Evolutionary conservation across 306 rosid genomes (phyloP).

Genomic region (Cucurbita maxima): DNA sequence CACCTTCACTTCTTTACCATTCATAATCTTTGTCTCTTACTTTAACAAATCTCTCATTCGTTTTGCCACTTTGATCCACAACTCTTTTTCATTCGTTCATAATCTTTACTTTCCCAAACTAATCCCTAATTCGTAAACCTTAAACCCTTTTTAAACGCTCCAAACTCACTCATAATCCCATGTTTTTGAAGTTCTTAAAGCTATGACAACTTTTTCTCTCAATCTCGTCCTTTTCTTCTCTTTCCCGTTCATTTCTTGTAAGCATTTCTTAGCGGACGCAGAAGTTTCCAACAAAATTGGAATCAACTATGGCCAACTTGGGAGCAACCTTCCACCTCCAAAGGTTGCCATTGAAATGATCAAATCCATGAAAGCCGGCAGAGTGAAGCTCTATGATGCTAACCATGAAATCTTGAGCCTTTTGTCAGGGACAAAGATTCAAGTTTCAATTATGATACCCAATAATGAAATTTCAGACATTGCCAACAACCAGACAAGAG

Average conservation of each 20-base stretch:
- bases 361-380: conserved; percentile 30
- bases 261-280: conserved; percentile 21
- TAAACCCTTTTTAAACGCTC: not conserved
- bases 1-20: not conserved
- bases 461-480: conserved; percentile 45
- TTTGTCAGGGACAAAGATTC: conserved; percentile 37
- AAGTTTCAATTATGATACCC: conserved; percentile 62
- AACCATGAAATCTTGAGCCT: conserved; percentile 41
- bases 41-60: not conserved
- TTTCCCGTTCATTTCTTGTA: not conserved
- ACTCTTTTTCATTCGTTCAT: not conserved
- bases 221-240: not conserved
- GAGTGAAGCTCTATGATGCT: conserved; percentile 61
- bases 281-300: conserved; percentile 43
- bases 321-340: conserved; percentile 60
- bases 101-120: not conserved
- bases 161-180: not conserved
- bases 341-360: conserved; percentile 28
- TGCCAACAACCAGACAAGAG: conserved; percentile 37
- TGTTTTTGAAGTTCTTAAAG: no score
- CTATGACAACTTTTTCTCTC: not conserved
- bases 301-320: conserved; percentile 63
- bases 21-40: conserved; percentile 5
- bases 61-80: not conserved
- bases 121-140: not conserved